Evolutionary conservation across 169 alveolate genomes (phyloP), one percentile per base, ranked within the genome.

Genomic region (Cryptosporidium sp.): DNA sequence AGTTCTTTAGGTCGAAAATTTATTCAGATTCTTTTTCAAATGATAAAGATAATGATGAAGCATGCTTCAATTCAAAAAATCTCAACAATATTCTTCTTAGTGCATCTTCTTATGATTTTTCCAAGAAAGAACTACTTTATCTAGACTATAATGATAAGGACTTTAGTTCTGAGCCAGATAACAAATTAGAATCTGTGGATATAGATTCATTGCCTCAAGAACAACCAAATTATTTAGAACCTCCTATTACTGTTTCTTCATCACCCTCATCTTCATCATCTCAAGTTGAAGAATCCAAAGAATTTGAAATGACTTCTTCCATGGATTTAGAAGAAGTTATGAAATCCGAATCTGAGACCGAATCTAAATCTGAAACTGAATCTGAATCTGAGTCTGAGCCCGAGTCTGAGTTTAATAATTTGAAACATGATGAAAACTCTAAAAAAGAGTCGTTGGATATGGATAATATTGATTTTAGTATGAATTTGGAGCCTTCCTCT

Each of bases 401-500:
- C 14, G 9, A 65, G 12, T 65, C 31, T 31, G 44, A 69, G 31
- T 21, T 35, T 21, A 61, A 69, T 48, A 58, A 70, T 9, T 37
- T 37, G 53, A 39, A 69, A 18, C 7, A 71, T 7, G 70, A 23
- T 31, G 69, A 73, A 33, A 53, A 37, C 31, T 16, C 23, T 16
- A 29, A 42, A 12, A 12, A 45, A 33, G 48, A 53, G 9, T 18
- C 12, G n/a, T 29, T 18, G 16, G 60, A 73, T 16, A 16, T 53
- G 62, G 37, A 73, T 31, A 42, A 53, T 16, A 10, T 73, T 26
- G 86, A 73, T 10, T 35, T 73, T 9, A 37, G 52, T 4, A 73
- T 65, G 53, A 65, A 65, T 65, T 35, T 73, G 70, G 71, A 52
- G 53, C 29, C 86, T 56, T 73, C 86, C 37, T 73, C 86, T n/a